phyloP scores from a whole-genome alignment of 441 rosid species.

The Populus hybrid region DNA sequence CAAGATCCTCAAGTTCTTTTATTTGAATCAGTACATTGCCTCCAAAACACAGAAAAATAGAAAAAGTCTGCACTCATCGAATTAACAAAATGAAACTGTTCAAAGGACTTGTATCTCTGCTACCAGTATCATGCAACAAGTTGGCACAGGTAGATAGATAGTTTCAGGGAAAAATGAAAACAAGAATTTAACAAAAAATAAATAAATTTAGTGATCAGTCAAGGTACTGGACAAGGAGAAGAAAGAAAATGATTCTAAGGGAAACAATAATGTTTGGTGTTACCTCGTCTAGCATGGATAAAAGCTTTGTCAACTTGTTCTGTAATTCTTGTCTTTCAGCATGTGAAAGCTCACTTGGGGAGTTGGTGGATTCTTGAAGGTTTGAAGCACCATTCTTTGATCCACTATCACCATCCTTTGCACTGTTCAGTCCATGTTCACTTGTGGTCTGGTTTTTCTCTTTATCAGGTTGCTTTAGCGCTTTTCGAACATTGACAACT shows the following conservation, averaged over 20 bases:
- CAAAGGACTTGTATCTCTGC: too few relatives aligned
- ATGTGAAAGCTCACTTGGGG: constrained; percentile 60
- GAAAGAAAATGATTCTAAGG: not conserved
- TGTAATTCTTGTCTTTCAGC: constrained; percentile 88
- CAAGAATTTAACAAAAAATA: not conserved
- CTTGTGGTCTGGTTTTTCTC: constrained; percentile 44
- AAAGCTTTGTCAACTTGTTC: constrained; percentile 81
- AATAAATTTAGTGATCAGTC: not conserved
- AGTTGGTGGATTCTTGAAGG: constrained; percentile 44
- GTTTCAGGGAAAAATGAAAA: not conserved
- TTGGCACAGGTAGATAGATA: not conserved
- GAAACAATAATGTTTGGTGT: constrained; percentile 10
- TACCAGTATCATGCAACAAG: too few relatives aligned
- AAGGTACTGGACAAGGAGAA: constrained; percentile 4
- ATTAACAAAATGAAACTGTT: too few relatives aligned
- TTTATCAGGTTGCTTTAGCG: constrained; percentile 58
- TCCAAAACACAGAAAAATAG: too few relatives aligned
- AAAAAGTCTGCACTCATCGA: too few relatives aligned
- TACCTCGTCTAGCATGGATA: constrained; percentile 96
- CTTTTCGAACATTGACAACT: constrained; percentile 80
- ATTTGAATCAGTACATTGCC: too few relatives aligned
- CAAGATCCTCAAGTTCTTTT: not conserved
- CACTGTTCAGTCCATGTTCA: constrained; percentile 40
- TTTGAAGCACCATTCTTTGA: constrained; percentile 49
- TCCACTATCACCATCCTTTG: constrained; percentile 46